Percentiles rank a stretch among this genome's conserved stretches.
Conservation (phyloP, 2,329 filamentous ascomycete species). For the Aspergillus glaucus region DNA sequence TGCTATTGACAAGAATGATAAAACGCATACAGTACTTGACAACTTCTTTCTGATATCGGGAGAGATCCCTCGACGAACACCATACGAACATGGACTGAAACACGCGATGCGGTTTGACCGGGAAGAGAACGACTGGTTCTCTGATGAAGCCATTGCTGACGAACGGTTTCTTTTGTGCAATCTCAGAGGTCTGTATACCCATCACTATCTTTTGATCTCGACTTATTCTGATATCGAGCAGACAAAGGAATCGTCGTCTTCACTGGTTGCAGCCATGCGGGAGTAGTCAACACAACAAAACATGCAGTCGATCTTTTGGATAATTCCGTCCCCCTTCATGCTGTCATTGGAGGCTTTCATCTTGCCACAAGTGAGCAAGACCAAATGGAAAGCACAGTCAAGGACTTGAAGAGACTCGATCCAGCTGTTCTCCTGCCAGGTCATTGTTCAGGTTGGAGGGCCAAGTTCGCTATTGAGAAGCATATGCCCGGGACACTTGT, state of each 20-base stretch:
- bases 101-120: slow-evolving; percentile 41
- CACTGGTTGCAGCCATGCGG: slow-evolving; percentile 52
- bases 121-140: slow-evolving; percentile 38
- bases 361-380: slow-evolving; percentile 42
- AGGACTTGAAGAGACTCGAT: slow-evolving; percentile 43
- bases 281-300: slow-evolving; percentile 47
- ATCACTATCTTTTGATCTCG: background rate
- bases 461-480: slow-evolving; percentile 48
- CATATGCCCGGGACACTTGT: slow-evolving; percentile 46
- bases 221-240: no score
- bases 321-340: slow-evolving; percentile 39
- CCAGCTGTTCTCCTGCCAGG: slow-evolving; percentile 48
- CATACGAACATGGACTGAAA: slow-evolving; percentile 46
- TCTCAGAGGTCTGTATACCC: slow-evolving; percentile 39
- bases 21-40: slow-evolving; percentile 44
- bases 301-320: slow-evolving; percentile 40
- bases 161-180: slow-evolving; percentile 51
- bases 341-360: slow-evolving; percentile 50
- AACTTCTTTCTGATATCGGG: slow-evolving; percentile 50
- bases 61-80: slow-evolving; percentile 45
- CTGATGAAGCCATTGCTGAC: slow-evolving; percentile 46
- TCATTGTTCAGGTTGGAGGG: slow-evolving; percentile 53
- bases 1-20: slow-evolving; percentile 30
- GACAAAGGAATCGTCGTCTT: slow-evolving; percentile 49
- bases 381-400: slow-evolving; percentile 41